Evolutionary conservation across 116 monocot genomes (phyloP), one percentile per base, ranked within the genome.

Genomic region (Zostera marina): DNA sequence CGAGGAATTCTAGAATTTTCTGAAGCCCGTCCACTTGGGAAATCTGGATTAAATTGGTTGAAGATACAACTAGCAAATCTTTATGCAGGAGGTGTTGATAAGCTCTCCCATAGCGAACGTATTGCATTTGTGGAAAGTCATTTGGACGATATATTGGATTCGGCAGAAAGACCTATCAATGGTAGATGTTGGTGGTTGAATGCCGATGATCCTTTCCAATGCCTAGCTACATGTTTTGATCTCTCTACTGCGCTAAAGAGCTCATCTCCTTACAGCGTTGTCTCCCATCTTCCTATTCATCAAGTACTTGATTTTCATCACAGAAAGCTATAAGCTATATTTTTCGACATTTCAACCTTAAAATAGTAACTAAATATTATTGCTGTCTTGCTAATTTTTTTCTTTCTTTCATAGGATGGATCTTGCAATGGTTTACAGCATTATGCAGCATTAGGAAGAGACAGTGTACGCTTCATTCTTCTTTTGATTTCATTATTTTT

Each of bases 381-480:
- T 32, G 32, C 0, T 32, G 5, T 5, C 32, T 0, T 40, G 20
- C 21, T 44, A 44, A 44, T 10, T 56, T 7, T 63, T 13, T 41
- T 16, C 22, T 12, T 3, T 62, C 47, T 39, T 49, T 49, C 42
- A 9, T 42, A 93, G 94, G 94, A 94, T 80, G 94, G 94, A 32
- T 94, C 94, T 15, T 94, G 94, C 46, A 94, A 94, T 62, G 93
- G 93, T 22, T 71, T 94, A 64, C 93, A 94, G 47, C 93, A 94
- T 58, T 94, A 94, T 85, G 94, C 94, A 52, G 94, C 94, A 56
- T 69, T 94, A 42, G 94, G 94, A 68, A 84, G 94, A 70, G 94
- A 94, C 63, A 72, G 45, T 56, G 54, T 56, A 65, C 8, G 13
- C 11, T 59, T 59, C 59, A 9, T 42, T 15, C 15, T 45, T 22